Evolutionary conservation across 179 eudicot genomes (phyloP), one percentile per base, ranked within the genome.

Genomic region (Pouteria campechiana): DNA sequence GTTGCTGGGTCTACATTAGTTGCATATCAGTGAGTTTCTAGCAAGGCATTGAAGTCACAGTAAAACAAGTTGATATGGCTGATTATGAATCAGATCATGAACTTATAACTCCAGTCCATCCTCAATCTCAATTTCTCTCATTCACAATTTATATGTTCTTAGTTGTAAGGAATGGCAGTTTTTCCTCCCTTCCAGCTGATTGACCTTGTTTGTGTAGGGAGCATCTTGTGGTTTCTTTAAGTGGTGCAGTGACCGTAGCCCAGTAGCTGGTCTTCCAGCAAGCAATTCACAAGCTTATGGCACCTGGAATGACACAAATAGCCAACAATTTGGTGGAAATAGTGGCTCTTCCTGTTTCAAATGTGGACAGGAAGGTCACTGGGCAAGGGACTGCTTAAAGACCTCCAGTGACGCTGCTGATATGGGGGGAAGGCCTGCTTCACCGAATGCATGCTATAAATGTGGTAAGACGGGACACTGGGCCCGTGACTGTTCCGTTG

Each of bases 351-450:
- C 59, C 12, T 66, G 72, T 41, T 66, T 54, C 45, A 55, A 43
- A 38, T 68, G 68, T 46, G 65, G 68, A 40, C 52, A 25, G 29
- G 69, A 68, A 35, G 74, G 65, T 31, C 69, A 70, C 25, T 70
- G 72, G 76, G 72, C 72, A 10, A 65, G 50, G 20, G 72, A 70
- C 36, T 70, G 72, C 53, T 31, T 48, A 20, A 46, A 46, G 29
- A 32, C 50, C 11, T 19, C 50, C 4, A 6, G 12, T 34, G 17
- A 16, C 8, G 19, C 37, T 23, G 15, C 35, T 19, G 6, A 28
- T 11, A 30, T 2, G n/a, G 29, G 23, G 12, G 16, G 44, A 18
- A 49, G 14, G 22, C 16, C n/a, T 17, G 24, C 44, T 16, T 48
- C 40, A 14, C 27, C 44, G 8, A n/a, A 11, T 29, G 7, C 44